Evolutionary conservation across 2,329 filamentous ascomycete species (phyloP).

Genomic region (Aphanocladium album): DNA sequence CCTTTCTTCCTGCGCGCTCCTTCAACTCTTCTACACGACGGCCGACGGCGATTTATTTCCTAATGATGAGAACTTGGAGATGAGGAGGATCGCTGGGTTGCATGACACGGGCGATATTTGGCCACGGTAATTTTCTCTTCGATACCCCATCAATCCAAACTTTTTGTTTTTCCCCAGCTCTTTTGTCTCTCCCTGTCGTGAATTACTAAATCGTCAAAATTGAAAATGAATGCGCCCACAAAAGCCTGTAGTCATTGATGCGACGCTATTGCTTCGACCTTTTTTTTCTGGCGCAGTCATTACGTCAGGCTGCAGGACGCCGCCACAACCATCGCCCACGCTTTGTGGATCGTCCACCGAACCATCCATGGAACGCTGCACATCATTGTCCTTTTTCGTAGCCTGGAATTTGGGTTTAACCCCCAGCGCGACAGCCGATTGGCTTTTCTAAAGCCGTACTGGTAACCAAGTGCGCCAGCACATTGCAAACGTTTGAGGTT

Average conservation of each 20-base stretch:
- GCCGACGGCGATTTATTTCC: slow-evolving; percentile 10
- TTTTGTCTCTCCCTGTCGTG: background rate
- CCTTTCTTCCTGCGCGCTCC: background rate
- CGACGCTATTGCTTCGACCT: background rate
- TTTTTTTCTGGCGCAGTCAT: background rate
- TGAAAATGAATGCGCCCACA: background rate
- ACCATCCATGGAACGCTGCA: background rate
- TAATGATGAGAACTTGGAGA: slow-evolving; percentile 8
- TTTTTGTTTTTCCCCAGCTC: background rate
- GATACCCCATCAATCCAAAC: slow-evolving; percentile 20
- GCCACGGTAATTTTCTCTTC: slow-evolving; percentile 15
- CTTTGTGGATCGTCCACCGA: background rate
- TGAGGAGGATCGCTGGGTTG: slow-evolving; percentile 8
- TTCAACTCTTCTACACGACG: slow-evolving; percentile 6
- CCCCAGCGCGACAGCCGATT: background rate
- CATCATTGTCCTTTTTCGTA: background rate
- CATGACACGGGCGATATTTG: slow-evolving; percentile 11
- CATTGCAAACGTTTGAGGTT: background rate
- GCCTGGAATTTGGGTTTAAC: background rate
- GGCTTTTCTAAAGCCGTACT: background rate
- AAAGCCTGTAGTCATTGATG: background rate
- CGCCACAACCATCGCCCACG: background rate
- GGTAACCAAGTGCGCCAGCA: too few species aligned
- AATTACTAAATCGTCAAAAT: background rate
- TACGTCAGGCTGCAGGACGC: slow-evolving; percentile 8